Percentiles rank a stretch among this genome's conserved stretches.
Evolutionary conservation across 306 rosid genomes (phyloP).

Genomic region (Senna siamea): DNA sequence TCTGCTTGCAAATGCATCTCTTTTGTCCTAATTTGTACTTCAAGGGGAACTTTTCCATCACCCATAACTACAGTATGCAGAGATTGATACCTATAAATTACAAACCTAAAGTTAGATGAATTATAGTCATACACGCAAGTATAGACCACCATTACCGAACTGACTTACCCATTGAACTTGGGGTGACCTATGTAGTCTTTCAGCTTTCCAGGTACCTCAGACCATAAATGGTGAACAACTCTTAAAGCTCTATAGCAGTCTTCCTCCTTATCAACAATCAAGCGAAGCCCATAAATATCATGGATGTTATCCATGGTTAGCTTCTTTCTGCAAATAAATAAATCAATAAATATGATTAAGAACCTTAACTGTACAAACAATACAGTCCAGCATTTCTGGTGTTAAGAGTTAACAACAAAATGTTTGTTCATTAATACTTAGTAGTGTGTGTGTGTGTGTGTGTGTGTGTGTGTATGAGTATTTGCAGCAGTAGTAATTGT

Average conservation of each 20-base stretch:
- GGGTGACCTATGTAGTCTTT: constrained; percentile 86
- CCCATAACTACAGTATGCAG: constrained; percentile 92
- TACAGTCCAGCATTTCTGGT: constrained; percentile 9
- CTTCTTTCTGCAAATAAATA: constrained; percentile 72
- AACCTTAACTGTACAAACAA: constrained; percentile 20
- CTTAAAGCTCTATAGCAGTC: constrained; percentile 82
- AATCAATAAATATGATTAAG: constrained; percentile 24
- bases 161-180: constrained; percentile 86
- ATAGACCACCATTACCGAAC: background rate
- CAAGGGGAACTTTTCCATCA: constrained; percentile 74
- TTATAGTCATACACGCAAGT: background rate
- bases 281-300: constrained; percentile 90
- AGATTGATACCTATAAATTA: constrained; percentile 74
- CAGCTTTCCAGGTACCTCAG: constrained; percentile 81
- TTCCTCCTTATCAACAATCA: constrained; percentile 87
- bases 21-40: constrained; percentile 93
- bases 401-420: background rate
- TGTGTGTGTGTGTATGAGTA: too few relatives aligned
- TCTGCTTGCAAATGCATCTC: constrained; percentile 98
- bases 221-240: constrained; percentile 78
- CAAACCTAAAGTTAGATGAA: constrained; percentile 35
- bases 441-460: too few relatives aligned
- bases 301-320: constrained; percentile 82
- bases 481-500: constrained; percentile 11
- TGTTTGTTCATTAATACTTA: background rate